Evolutionary conservation across 1,139 yeast species (phyloP).

Genomic region (Saccharomyces hybrid): DNA sequence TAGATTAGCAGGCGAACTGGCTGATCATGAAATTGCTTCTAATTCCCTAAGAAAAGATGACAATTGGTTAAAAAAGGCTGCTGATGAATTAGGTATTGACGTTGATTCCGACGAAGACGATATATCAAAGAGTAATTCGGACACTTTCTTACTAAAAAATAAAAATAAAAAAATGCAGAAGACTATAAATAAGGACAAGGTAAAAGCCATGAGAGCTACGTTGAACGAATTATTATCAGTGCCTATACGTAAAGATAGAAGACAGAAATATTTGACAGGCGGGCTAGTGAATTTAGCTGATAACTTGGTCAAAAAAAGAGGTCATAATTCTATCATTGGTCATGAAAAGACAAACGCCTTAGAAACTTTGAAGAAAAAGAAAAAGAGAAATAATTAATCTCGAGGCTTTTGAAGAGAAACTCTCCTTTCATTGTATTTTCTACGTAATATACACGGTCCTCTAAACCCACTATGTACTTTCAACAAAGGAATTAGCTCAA

Average conservation of each 20-base stretch:
- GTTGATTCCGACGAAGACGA: slow-evolving; percentile 45
- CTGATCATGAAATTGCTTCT: slow-evolving; percentile 58
- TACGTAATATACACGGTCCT: slow-evolving; percentile 1
- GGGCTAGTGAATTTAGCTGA: slow-evolving; percentile 84
- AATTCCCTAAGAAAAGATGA: slow-evolving; percentile 61
- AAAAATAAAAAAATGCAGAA: slow-evolving; percentile 54
- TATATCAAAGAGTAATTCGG: slow-evolving; percentile 35
- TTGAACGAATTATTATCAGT: slow-evolving; percentile 47
- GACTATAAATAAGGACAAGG: slow-evolving; percentile 43
- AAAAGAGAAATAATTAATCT: slow-evolving; percentile 19
- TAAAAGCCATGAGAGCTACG: slow-evolving; percentile 44
- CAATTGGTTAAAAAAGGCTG: slow-evolving; percentile 82
- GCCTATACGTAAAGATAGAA: slow-evolving; percentile 59
- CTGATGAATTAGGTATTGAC: slow-evolving; percentile 84
- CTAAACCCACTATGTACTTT: not conserved
- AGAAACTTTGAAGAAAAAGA: slow-evolving; percentile 46
- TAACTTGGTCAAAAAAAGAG: slow-evolving; percentile 62
- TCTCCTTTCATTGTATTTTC: not conserved
- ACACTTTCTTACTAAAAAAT: slow-evolving; percentile 56
- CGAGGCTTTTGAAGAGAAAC: not conserved
- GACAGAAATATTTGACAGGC: slow-evolving; percentile 75
- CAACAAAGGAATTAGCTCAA: not conserved
- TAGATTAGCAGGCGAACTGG: slow-evolving; percentile 58
- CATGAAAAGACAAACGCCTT: slow-evolving; percentile 63
- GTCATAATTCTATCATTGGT: slow-evolving; percentile 66